These are phyloP conservation scores for Gleditsia sinensis DNA, from an alignment of 306 rosid species.

Conservation along the genomic window DNA sequence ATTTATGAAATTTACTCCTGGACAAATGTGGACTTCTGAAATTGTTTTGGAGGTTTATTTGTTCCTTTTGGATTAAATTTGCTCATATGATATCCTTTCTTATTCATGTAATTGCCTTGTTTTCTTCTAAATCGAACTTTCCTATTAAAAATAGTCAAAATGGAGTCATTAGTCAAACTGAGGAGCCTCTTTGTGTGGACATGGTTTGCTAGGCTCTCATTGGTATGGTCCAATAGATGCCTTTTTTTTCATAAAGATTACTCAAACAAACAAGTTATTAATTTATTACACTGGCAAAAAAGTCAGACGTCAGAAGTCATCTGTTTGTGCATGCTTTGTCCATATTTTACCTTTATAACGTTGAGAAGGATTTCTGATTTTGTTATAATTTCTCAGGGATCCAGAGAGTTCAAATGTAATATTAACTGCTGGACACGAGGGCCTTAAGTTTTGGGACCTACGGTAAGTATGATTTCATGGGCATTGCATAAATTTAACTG, in stretches of 20 bases:
- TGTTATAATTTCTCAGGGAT: constrained; percentile 52
- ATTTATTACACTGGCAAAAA: constrained; percentile 14
- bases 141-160: background rate
- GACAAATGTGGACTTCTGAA: constrained; percentile 9
- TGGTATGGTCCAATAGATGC: constrained; percentile 3
- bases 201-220: background rate
- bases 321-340: constrained; percentile 18
- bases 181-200: background rate
- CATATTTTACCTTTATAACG: constrained; percentile 14
- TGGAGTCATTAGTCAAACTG: background rate
- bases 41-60: constrained; percentile 20
- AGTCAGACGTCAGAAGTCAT: background rate
- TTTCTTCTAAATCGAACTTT: background rate
- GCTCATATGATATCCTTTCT: constrained; percentile 9
- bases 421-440: constrained; percentile 87
- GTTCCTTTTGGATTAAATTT: constrained; percentile 5
- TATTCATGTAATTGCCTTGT: background rate
- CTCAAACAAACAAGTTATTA: constrained; percentile 17
- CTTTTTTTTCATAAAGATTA: background rate
- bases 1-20: constrained; percentile 7
- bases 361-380: constrained; percentile 7
- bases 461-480: constrained; percentile 51
- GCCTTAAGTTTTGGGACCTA: constrained; percentile 93
- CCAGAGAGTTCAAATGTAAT: constrained; percentile 73
- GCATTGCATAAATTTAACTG: constrained; percentile 14